Conservation (phyloP, 2,329 filamentous ascomycete genomes). For the Fusarium clavum region DNA sequence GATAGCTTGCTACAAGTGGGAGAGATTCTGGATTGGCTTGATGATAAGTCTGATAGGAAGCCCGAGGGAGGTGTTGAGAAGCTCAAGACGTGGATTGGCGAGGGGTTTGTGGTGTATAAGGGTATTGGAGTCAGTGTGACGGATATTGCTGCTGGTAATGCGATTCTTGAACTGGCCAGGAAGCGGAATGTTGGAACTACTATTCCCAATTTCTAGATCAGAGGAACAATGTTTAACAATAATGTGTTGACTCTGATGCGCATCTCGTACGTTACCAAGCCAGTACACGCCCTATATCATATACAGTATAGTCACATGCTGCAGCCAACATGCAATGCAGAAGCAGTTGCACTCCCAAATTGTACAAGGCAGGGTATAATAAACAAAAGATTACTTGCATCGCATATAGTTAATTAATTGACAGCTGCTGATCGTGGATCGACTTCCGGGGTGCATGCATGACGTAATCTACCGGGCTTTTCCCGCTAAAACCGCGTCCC, state of each 20-base stretch:
- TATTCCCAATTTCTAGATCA: conserved; percentile 19
- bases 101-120: conserved; percentile 47
- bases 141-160: conserved; percentile 49
- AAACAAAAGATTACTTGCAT: neutral
- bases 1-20: conserved; percentile 74
- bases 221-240: rapidly evolving
- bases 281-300: neutral
- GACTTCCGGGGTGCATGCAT: conserved; percentile 14
- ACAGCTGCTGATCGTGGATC: conserved; percentile 1
- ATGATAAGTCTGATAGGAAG: neutral
- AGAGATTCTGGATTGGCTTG: conserved; percentile 26
- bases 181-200: conserved; percentile 15
- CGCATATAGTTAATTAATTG: neutral
- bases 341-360: neutral
- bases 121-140: conserved; percentile 48
- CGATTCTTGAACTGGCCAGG: conserved; percentile 46
- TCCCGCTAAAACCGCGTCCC: conserved; percentile 6
- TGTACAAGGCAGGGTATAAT: neutral
- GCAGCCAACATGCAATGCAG: neutral
- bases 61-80: neutral
- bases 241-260: neutral
- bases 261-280: neutral
- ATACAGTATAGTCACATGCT: neutral
- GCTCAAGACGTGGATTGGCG: conserved; percentile 25
- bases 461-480: conserved; percentile 35